A percentile compares a stretch with the other conserved stretches of the same genome.
These are phyloP conservation scores for Bruguiera gymnorhiza DNA, from an alignment of 345 rosid genomes.

Conservation along the genomic window DNA sequence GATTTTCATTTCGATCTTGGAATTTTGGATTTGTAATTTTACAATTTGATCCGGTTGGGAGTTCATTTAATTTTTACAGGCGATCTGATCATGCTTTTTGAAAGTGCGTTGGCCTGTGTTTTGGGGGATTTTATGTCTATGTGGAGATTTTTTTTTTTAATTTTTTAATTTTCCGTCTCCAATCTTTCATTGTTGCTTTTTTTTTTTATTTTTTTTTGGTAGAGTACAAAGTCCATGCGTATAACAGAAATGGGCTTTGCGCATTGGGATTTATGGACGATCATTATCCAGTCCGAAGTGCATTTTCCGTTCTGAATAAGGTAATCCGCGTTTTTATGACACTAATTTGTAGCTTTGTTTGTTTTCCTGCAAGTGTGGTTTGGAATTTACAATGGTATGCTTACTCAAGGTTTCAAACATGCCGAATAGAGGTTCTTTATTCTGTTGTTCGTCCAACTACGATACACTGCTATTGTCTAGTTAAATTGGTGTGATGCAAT, in stretches of 20 bases:
- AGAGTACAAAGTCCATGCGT: conserved; percentile 95
- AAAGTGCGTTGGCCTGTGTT: not conserved
- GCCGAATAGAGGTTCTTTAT: no score
- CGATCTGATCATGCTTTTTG: not conserved
- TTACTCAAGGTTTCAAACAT: no score
- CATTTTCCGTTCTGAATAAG: conserved; percentile 88
- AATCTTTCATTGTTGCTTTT: no score
- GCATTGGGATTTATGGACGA: conserved; percentile 92
- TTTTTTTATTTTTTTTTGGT: not conserved
- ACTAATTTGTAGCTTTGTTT: not conserved
- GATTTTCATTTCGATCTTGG: no score
- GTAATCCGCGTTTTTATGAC: conserved; percentile 26
- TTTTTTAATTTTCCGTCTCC: not conserved
- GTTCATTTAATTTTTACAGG: not conserved
- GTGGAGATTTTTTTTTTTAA: not conserved
- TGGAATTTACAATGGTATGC: no score
- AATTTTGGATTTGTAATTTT: not conserved
- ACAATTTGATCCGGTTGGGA: not conserved
- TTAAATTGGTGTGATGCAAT: no score
- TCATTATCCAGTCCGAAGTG: conserved; percentile 90
- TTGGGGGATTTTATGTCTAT: not conserved
- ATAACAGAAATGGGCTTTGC: conserved; percentile 86
- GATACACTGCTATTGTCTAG: no score
- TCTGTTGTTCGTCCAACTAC: no score
- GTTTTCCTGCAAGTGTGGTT: not conserved